A percentile compares a stretch with the other conserved stretches of the same genome.
Conservation (phyloP, 2,329 filamentous ascomycete species). For the Dactylellina drechsleri region DNA sequence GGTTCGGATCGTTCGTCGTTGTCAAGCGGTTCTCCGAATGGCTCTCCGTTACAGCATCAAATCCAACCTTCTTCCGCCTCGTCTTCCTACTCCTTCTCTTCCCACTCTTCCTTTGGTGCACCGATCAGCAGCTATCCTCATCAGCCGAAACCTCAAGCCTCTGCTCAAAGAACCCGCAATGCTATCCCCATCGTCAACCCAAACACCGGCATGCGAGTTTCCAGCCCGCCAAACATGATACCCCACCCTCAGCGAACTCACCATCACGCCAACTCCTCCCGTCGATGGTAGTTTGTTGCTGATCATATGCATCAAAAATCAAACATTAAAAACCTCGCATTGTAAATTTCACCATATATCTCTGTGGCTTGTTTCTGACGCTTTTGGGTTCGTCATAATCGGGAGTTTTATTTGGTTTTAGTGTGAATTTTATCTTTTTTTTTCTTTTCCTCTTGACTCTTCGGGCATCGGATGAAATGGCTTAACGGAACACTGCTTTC, state of each 20-base stretch:
- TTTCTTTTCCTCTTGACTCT: slow-evolving; percentile 32
- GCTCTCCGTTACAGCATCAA: slow-evolving; percentile 86
- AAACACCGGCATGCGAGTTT: slow-evolving; percentile 84
- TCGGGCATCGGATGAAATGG: slow-evolving; percentile 55
- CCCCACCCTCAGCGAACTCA: slow-evolving; percentile 62
- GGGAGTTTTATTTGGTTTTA: slow-evolving; percentile 50
- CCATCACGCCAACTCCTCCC: slow-evolving; percentile 55
- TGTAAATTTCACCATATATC: slow-evolving; percentile 54
- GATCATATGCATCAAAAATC: slow-evolving; percentile 52
- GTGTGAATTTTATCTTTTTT: slow-evolving; percentile 24
- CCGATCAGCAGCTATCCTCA: slow-evolving; percentile 74
- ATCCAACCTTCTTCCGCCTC: slow-evolving; percentile 76
- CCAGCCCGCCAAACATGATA: slow-evolving; percentile 74
- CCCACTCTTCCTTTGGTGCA: slow-evolving; percentile 70
- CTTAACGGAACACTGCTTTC: slow-evolving; percentile 49
- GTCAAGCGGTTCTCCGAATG: slow-evolving; percentile 91
- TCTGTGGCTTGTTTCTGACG: slow-evolving; percentile 35
- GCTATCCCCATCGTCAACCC: slow-evolving; percentile 98
- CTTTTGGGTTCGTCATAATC: slow-evolving; percentile 55
- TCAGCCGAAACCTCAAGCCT: slow-evolving; percentile 89
- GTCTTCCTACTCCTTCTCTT: slow-evolving; percentile 67
- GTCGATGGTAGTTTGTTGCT: slow-evolving; percentile 61
- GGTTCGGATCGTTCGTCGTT: slow-evolving; percentile 89
- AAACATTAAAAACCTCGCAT: slow-evolving; percentile 33
- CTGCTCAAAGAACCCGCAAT: slow-evolving; percentile 88